These are phyloP conservation scores for Triticum monococcum DNA, from an alignment of 176 grass and related monocot genomes.

Conservation along the genomic window DNA sequence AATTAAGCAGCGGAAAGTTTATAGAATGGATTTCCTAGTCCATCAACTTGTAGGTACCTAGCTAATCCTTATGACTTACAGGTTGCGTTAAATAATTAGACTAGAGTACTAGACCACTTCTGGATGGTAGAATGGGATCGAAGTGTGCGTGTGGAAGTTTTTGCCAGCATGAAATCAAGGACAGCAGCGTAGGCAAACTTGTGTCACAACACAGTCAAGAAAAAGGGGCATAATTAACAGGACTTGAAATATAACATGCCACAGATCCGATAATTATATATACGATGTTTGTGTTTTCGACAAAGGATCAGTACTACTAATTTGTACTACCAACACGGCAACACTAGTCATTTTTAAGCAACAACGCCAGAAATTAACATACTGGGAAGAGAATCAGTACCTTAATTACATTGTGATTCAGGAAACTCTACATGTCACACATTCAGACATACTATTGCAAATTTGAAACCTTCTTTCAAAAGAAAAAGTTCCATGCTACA, in stretches of 20 bases:
- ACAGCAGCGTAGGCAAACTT: background rate
- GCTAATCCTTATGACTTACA: no score
- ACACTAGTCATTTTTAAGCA: background rate
- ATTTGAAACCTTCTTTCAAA: background rate
- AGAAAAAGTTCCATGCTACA: background rate
- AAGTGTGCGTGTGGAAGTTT: background rate
- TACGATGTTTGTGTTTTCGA: background rate
- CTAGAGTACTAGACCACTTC: background rate
- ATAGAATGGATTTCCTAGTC: background rate
- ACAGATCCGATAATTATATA: background rate
- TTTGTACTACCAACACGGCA: background rate
- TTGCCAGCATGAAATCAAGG: slow-evolving; percentile 13
- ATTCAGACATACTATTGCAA: background rate
- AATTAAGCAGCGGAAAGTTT: background rate
- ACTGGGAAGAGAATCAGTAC: background rate
- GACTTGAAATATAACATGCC: background rate
- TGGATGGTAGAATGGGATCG: background rate
- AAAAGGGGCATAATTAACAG: background rate
- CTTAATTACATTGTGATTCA: background rate
- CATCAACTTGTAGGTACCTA: background rate
- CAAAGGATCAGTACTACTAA: background rate
- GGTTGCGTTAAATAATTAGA: no score
- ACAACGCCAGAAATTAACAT: background rate
- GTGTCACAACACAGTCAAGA: background rate
- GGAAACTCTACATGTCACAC: background rate